These are phyloP conservation scores for Stagonosporopsis cucurbitacearum DNA, from an alignment of 2,329 filamentous ascomycete genomes.

Conservation along the genomic window DNA sequence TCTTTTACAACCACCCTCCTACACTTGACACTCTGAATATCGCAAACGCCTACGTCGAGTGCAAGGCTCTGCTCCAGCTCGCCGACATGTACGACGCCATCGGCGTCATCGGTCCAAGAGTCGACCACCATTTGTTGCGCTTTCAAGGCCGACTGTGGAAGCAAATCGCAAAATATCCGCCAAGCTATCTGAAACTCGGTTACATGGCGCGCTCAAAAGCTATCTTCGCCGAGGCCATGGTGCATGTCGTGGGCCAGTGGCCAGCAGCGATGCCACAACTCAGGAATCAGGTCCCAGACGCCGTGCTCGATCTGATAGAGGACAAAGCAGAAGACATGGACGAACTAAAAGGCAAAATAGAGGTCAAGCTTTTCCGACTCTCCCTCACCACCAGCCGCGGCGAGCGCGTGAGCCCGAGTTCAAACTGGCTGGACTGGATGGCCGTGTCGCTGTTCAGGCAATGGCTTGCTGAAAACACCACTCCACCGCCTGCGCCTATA, in stretches of 20 bases:
- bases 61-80: conserved; percentile 84
- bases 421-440: conserved; percentile 87
- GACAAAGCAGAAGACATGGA: conserved; percentile 94
- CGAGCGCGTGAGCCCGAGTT: conserved; percentile 80
- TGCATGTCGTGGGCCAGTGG: conserved; percentile 96
- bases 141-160: conserved; percentile 93
- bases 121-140: conserved; percentile 91
- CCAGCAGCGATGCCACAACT: conserved; percentile 80
- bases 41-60: conserved; percentile 89
- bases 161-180: conserved; percentile 95
- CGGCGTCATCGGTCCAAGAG: conserved; percentile 82
- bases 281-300: conserved; percentile 70
- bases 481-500: conserved; percentile 67
- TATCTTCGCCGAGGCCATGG: conserved; percentile 77
- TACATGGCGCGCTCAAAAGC: conserved; percentile 84
- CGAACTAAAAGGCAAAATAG: conserved; percentile 79
- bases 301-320: conserved; percentile 87
- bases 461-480: conserved; percentile 91
- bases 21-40: conserved; percentile 85
- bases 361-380: conserved; percentile 81
- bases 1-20: conserved; percentile 93
- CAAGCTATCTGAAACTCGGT: conserved; percentile 87
- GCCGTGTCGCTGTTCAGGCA: conserved; percentile 86
- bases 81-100: conserved; percentile 97
- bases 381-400: conserved; percentile 79